Evolutionary conservation across 306 rosid genomes (phyloP).

Genomic region (Astragalus membranaceus): DNA sequence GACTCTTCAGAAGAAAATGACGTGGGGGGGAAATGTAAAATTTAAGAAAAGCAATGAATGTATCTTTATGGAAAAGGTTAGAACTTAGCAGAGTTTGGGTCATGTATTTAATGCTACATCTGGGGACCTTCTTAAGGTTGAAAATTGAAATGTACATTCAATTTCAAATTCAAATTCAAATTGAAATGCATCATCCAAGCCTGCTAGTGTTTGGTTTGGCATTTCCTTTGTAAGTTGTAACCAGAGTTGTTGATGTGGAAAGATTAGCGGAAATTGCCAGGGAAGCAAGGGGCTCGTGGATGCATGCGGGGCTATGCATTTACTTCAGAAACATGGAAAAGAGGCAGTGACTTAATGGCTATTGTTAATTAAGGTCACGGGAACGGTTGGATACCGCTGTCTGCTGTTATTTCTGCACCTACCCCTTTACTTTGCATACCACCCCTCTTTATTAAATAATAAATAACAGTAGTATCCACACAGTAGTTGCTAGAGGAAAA

Average conservation of each 20-base stretch:
- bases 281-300: slow-evolving; percentile 6
- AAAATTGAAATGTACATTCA: not conserved
- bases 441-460: slow-evolving; percentile 12
- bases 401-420: slow-evolving; percentile 40
- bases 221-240: not conserved
- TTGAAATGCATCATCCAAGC: not conserved
- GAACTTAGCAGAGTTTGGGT: slow-evolving; percentile 10
- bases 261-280: not conserved
- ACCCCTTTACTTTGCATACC: slow-evolving; percentile 14
- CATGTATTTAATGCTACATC: slow-evolving; percentile 8
- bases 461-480: not conserved
- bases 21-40: not conserved
- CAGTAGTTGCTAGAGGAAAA: not conserved
- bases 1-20: slow-evolving; percentile 3
- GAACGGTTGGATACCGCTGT: slow-evolving; percentile 49
- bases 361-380: slow-evolving; percentile 34
- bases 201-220: not conserved
- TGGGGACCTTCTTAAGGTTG: slow-evolving; percentile 19
- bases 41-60: slow-evolving; percentile 6
- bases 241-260: slow-evolving; percentile 18
- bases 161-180: slow-evolving; percentile 35
- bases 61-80: slow-evolving; percentile 11
- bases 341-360: slow-evolving; percentile 25
- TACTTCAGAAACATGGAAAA: not conserved
- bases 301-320: slow-evolving; percentile 41